Percentiles rank a stretch among this genome's conserved stretches.
These are phyloP conservation scores for Ascochyta viciae-villosae DNA, from an alignment of 2,329 filamentous ascomycete genomes.

Conservation along the genomic window DNA sequence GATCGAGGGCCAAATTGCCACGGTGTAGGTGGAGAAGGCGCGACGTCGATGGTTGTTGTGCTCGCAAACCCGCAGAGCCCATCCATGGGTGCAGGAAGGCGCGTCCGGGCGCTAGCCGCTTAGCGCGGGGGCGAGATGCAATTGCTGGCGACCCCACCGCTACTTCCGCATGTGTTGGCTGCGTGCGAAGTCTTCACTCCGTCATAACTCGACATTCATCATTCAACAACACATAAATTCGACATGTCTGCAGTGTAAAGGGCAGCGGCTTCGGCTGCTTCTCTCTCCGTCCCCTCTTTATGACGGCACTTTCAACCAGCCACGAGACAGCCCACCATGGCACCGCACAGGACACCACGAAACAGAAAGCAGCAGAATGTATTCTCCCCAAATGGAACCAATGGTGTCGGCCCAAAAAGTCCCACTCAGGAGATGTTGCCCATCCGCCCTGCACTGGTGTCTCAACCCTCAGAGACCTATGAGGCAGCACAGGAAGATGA, in stretches of 20 bases:
- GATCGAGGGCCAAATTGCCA: neutral
- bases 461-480: conserved; percentile 66
- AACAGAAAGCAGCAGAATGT: conserved; percentile 48
- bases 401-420: conserved; percentile 30
- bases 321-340: conserved; percentile 53
- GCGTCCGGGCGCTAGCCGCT: conserved; percentile 27
- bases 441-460: conserved; percentile 39
- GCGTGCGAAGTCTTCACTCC: conserved; percentile 29
- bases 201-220: conserved; percentile 24
- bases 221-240: conserved; percentile 20
- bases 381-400: conserved; percentile 37
- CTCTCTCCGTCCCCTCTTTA: conserved; percentile 45
- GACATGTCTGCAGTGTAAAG: conserved; percentile 52
- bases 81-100: conserved; percentile 22
- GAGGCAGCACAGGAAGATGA: conserved; percentile 87
- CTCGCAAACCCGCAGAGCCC: conserved; percentile 10
- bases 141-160: conserved; percentile 32
- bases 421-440: conserved; percentile 39
- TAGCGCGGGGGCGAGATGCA: conserved; percentile 25
- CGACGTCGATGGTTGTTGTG: conserved; percentile 23
- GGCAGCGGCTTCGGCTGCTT: conserved; percentile 57
- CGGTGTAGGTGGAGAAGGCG: conserved; percentile 2
- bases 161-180: conserved; percentile 34
- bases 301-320: conserved; percentile 44
- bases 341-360: conserved; percentile 55